These are phyloP conservation scores for Primulina eburnea DNA, from an alignment of 257 asterid species.

Conservation along the genomic window DNA sequence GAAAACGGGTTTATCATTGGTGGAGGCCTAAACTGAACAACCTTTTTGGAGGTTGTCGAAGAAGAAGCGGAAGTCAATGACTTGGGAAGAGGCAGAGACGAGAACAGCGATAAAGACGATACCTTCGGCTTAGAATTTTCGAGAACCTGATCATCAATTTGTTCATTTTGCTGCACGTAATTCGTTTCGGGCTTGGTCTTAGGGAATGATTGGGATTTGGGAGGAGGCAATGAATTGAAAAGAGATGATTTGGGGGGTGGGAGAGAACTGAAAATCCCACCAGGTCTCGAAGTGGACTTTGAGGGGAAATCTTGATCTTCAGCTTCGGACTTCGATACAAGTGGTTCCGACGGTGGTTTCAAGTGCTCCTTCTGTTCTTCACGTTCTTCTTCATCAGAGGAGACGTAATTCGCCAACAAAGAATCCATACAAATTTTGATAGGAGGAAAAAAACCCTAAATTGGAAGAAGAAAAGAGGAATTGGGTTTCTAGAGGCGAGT, in stretches of 20 bases:
- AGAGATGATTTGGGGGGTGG: conserved; percentile 43
- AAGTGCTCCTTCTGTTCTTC: conserved; percentile 26
- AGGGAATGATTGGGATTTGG: conserved; percentile 40
- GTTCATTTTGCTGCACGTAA: conserved; percentile 10
- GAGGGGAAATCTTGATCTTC: conserved; percentile 18
- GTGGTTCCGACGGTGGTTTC: conserved; percentile 14
- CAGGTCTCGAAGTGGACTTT: conserved; percentile 26
- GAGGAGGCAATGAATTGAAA: conserved; percentile 61
- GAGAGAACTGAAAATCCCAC: conserved; percentile 31
- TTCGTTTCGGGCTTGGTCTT: conserved; percentile 28
- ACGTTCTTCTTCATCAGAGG: conserved; percentile 74
- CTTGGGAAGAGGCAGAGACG: conserved; percentile 63
- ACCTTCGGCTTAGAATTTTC: conserved; percentile 33
- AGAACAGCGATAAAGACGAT: conserved; percentile 39
- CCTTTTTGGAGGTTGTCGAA: conserved; percentile 45
- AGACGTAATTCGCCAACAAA: conserved; percentile 70
- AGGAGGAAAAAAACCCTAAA: too few relatives aligned
- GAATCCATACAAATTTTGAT: conserved; percentile 52
- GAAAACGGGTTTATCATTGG: conserved; percentile 29
- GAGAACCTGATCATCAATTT: conserved; percentile 16
- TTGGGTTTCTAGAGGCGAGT: conserved; percentile 7
- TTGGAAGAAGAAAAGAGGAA: neutral
- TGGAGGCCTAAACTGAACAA: conserved; percentile 80
- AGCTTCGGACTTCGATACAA: conserved; percentile 7
- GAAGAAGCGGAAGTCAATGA: conserved; percentile 41